Percentiles rank a stretch among this genome's conserved stretches.
These are phyloP conservation scores for Angomonas desouzai DNA, from an alignment of 208 protist species.

Conservation along the genomic window DNA sequence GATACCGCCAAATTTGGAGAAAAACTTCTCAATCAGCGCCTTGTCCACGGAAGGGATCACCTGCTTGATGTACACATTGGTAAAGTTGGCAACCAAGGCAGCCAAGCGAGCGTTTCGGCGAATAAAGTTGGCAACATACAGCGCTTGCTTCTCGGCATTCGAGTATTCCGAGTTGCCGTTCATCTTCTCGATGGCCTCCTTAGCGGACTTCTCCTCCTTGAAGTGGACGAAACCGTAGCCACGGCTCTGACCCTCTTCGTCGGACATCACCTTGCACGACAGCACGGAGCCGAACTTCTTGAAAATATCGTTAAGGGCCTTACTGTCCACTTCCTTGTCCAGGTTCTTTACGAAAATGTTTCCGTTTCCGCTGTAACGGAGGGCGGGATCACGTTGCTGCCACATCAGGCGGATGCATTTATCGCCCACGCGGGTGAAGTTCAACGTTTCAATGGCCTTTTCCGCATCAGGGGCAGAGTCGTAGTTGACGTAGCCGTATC, in stretches of 20 bases:
- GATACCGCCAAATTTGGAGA: conserved; percentile 94
- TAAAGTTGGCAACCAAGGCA: conserved; percentile 94
- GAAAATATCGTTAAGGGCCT: conserved; percentile 97
- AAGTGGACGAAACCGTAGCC: conserved; percentile 99
- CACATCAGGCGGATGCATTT: conserved; percentile 99
- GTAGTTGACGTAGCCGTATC: conserved; percentile 99
- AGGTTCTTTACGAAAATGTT: conserved; percentile 99
- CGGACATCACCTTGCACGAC: conserved; percentile 97
- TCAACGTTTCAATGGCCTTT: conserved; percentile 97
- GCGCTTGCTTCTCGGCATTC: conserved; percentile 85
- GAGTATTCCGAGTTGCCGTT: conserved; percentile 94
- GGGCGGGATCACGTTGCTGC: conserved; percentile 97
- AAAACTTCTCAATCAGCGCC: conserved; percentile 92
- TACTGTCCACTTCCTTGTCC: conserved; percentile 95
- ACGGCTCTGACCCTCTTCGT: conserved; percentile 89
- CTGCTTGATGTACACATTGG: conserved; percentile 99
- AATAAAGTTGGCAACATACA: conserved; percentile 96
- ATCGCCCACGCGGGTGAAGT: conserved; percentile 95
- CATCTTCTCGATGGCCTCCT: conserved; percentile 95
- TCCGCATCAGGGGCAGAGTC: conserved; percentile 95
- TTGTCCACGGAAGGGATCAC: conserved; percentile 89
- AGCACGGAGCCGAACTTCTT: conserved; percentile 97
- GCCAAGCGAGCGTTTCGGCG: conserved; percentile 92
- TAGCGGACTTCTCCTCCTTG: conserved; percentile 94
- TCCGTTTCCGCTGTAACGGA: conserved; percentile 96